Percentiles rank a stretch among this genome's conserved stretches.
Evolutionary conservation across 345 rosid species (phyloP).

Genomic region (Litchi chinensis): DNA sequence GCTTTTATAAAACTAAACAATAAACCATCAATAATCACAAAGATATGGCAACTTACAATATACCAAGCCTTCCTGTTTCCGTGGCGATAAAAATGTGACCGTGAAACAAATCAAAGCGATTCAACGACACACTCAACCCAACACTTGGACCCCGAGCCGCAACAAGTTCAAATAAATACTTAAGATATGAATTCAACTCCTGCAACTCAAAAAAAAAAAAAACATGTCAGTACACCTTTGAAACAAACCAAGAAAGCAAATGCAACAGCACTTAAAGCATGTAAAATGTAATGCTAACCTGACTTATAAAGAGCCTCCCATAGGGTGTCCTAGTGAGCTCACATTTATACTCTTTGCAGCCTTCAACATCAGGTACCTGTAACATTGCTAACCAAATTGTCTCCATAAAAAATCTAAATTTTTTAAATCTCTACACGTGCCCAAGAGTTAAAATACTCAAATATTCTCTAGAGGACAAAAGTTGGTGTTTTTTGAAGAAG

Average conservation of each 20-base stretch:
- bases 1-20: not conserved
- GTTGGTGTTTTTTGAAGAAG: not conserved
- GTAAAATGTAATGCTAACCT: slow-evolving; percentile 36
- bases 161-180: slow-evolving; percentile 69
- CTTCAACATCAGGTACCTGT: slow-evolving; percentile 72
- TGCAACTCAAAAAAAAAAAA: slow-evolving; percentile 32
- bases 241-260: not conserved
- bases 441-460: no score
- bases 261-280: not conserved
- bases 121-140: slow-evolving; percentile 64
- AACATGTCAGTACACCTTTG: not conserved
- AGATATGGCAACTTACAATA: slow-evolving; percentile 56
- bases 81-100: slow-evolving; percentile 77
- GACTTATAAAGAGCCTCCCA: slow-evolving; percentile 65
- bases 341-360: slow-evolving; percentile 45
- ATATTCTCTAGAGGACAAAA: no score
- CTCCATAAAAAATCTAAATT: not conserved
- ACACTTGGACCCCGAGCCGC: slow-evolving; percentile 65
- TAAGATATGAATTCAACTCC: slow-evolving; percentile 76
- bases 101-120: slow-evolving; percentile 83
- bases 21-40: not conserved
- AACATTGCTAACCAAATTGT: slow-evolving; percentile 12
- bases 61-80: slow-evolving; percentile 73
- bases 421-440: no score
- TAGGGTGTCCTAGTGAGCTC: slow-evolving; percentile 83